Evolutionary conservation across 2,329 filamentous ascomycete genomes (phyloP).

Genomic region (Huntiella abstrusa): DNA sequence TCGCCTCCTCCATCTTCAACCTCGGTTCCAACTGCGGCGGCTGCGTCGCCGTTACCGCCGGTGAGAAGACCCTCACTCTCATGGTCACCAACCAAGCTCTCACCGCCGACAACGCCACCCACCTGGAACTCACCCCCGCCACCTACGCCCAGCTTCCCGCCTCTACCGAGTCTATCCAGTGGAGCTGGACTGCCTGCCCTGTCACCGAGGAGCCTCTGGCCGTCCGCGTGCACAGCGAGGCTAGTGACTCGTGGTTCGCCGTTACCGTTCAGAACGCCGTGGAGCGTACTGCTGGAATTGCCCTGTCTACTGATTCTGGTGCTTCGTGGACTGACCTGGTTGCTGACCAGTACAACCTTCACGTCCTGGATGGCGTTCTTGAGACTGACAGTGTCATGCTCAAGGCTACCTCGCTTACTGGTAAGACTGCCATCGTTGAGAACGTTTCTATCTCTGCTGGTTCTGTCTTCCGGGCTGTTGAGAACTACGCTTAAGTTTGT

Average conservation of each 20-base stretch:
- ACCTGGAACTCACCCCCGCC: constrained; percentile 9
- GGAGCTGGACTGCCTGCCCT: constrained; percentile 9
- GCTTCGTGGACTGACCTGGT: constrained; percentile 6
- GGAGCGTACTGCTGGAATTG: constrained; percentile 12
- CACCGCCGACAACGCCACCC: constrained; percentile 10
- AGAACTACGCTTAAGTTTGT: constrained; percentile 7
- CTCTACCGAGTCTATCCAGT: constrained; percentile 1
- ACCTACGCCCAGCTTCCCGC: constrained; percentile 9
- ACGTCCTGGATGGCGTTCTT: constrained; percentile 6
- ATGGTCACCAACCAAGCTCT: constrained; percentile 9
- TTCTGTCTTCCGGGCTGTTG: background rate
- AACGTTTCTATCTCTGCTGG: constrained; percentile 1
- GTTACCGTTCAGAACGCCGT: constrained; percentile 13
- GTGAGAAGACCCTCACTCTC: constrained; percentile 7
- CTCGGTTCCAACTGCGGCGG: constrained; percentile 10
- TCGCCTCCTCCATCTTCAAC: constrained; percentile 10
- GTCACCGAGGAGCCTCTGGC: constrained; percentile 10
- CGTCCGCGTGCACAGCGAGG: constrained; percentile 12
- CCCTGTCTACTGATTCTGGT: constrained; percentile 8
- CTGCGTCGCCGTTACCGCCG: constrained; percentile 9
- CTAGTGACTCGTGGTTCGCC: constrained; percentile 13
- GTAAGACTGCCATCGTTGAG: constrained; percentile 7
- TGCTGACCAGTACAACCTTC: constrained; percentile 7
- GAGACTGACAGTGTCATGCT: constrained; percentile 5
- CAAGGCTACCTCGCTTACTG: constrained; percentile 8